Base-by-base conservation (phyloP, 495 filamentous ascomycete species). In the Podospora tetraspora region DNA sequence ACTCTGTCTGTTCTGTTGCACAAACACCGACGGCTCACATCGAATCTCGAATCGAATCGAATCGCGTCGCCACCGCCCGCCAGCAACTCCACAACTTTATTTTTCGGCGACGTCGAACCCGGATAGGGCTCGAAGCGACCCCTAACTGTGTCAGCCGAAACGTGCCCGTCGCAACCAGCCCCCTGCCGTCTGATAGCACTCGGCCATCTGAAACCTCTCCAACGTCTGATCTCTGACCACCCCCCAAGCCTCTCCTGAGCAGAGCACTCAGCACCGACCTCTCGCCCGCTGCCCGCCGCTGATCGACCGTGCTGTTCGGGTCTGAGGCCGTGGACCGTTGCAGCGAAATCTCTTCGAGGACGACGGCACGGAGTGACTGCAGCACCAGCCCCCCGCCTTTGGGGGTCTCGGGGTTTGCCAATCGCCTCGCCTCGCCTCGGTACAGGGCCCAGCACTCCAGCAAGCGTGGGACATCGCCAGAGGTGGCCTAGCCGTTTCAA, bases 401-500 rank as follows among this genome's bases (percentile, higher is more conserved):
- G 62, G 61, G 61, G 25, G 25, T 30, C 61, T 25, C 59, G 25
- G 24, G 7, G 24, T 30, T 27, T 66, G 22, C 43, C 34, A 43
- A 57, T 32, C 21, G 24, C 64, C 32, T 22, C 30, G 13, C 29
- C 27, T 43, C 37, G 37, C 43, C 43, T 19, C 43, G 37, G 37
- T 52, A 19, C 37, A 52, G 12, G 16, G 12, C n/a, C 30, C 13
- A 27, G 58, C 23, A 24, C n/a, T 12, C 24, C 29, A 59, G 13
- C 12, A 10, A 12, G 68, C 66, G 67, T 66, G 27, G 64, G 67
- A 69, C 69, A 77, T 73, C 69, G 62, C 76, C 73, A 66, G 70
- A 74, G 73, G 66, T 70, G 60, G 72, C 69, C 73, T 72, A 62
- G 74, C 70, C 70, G 72, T 79, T 78, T 79, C 78, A 79, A 76